Evolutionary conservation across 495 filamentous ascomycete genomes (phyloP), one percentile per base, ranked within the genome.

Genomic region (Penicillium malachiteum): DNA sequence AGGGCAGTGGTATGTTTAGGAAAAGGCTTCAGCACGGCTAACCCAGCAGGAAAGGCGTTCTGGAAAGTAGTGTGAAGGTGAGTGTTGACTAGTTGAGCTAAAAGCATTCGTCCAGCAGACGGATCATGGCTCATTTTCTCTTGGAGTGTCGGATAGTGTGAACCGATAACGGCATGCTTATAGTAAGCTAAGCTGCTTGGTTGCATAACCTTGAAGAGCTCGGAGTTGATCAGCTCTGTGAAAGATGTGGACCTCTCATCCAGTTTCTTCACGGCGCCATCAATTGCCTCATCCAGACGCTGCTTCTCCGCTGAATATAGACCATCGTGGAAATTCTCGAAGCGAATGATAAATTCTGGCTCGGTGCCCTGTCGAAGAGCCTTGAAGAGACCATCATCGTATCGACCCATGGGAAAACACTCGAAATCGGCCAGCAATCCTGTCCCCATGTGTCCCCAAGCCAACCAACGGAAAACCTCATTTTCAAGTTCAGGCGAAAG

Each of bases 401-500:
- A 82, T 50, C 84, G 65, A 1, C 82, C 92, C 92, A 97, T 97
- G 13, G 94, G 94, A 49, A 96, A 82, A 31, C 90, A 82, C 7
- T 84, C 76, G 74, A 88, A 88, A 65, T 94, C 85, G 17, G 87
- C 83, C 9, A 98, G 79, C 14, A 96, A 70, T 5, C 94, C 94
- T 31, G 85, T 84, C n/a, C 88, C 86, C 89, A 96, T 95, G 52
- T 88, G 84, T 16, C 89, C 91, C 92, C 92, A 98, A 3, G 94
- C 94, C 52, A 96, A 72, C 92, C 91, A 97, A 52, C 88, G 79
- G 74, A 87, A 84, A 34, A 96, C 60, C 50, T 96, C 91, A 14
- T 74, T 77, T 66, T 90, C 85, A 50, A 95, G 64, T 33, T 78
- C 77, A 0, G 76, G 63, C 13, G 74, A 68, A 30, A 85, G 61